Evolutionary conservation across 2,329 filamentous ascomycete genomes (phyloP), one percentile per base, ranked within the genome.

Genomic region (Lasiodiplodia sp.): DNA sequence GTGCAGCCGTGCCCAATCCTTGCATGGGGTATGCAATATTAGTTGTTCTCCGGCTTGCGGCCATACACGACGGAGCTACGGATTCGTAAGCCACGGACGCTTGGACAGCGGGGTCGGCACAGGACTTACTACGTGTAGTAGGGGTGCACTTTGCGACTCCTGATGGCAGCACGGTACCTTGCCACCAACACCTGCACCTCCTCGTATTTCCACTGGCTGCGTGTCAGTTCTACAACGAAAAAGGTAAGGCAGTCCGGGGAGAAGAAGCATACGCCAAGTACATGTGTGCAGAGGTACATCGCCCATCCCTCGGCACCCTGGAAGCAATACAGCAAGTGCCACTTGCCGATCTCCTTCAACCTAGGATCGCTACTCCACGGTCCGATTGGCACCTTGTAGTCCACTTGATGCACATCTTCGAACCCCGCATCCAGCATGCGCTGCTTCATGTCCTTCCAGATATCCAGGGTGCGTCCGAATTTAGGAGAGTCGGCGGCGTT

Each of bases 391-490:
- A 84, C 6, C 63, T 76, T 77, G 70, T 71, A 74, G 16, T 84
- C 72, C 2, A 80, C 76, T 72, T 87, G 83, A 0, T 76, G 76
- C 0, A 89, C 82, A 66, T 87, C 82, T 55, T 80, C 77, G 70
- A 89, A 89, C 0, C 87, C 87, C 0, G 83, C 85, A 14, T 84
- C 83, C 3, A 78, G 75, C 72, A 88, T 79, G 66, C 82, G 80
- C 52, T 79, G 75, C 69, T 80, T 78, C 40, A 51, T 57, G 14
- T 58, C 52, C 47, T 82, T 38, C 47, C 79, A 81, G 25, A 82
- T 76, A 38, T 75, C 73, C 7, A 80, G 72, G 0, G 77, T 73
- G n/a, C 78, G 77, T 1, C 79, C 79, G 57, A 78, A 75, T 23
- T 73, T 71, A 21, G 40, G 53, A 3, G 52, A 56, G 10, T 75